Percentiles rank a stretch among this genome's conserved stretches.
Evolutionary conservation across 228 moss, liverwort and hornwort genomes (phyloP).

Genomic region (Sphagnum fallax): DNA sequence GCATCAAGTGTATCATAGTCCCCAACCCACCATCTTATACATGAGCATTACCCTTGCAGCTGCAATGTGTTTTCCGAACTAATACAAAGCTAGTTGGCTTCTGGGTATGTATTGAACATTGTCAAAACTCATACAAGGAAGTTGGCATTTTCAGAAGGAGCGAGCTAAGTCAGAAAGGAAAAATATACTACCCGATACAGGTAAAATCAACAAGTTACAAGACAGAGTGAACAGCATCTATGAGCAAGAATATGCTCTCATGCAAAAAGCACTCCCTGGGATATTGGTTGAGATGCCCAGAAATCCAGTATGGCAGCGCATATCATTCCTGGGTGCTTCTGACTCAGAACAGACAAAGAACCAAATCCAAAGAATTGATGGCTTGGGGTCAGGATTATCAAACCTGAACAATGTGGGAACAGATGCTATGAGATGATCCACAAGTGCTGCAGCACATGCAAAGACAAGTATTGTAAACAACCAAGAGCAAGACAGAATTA

Average conservation of each 20-base stretch:
- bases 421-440: background rate
- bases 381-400: background rate
- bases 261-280: constrained; percentile 6
- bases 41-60: too few species aligned
- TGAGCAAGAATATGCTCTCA: constrained; percentile 4
- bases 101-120: too few species aligned
- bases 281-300: background rate
- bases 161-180: too few species aligned
- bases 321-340: constrained; percentile 3
- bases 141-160: background rate
- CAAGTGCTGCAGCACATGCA: background rate
- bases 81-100: too few species aligned
- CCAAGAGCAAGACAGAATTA: background rate
- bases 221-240: constrained; percentile 7
- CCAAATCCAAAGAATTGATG: background rate
- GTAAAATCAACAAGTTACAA: constrained; percentile 6
- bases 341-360: background rate
- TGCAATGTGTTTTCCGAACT: too few species aligned
- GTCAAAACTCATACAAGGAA: background rate
- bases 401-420: background rate
- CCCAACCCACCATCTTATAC: too few species aligned
- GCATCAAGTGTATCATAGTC: too few species aligned
- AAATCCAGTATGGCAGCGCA: constrained; percentile 1
- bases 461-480: background rate
- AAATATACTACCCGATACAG: constrained; percentile 4